These are phyloP conservation scores for Triticum urartu DNA, from an alignment of 176 grass and related monocot species.

Conservation along the genomic window DNA sequence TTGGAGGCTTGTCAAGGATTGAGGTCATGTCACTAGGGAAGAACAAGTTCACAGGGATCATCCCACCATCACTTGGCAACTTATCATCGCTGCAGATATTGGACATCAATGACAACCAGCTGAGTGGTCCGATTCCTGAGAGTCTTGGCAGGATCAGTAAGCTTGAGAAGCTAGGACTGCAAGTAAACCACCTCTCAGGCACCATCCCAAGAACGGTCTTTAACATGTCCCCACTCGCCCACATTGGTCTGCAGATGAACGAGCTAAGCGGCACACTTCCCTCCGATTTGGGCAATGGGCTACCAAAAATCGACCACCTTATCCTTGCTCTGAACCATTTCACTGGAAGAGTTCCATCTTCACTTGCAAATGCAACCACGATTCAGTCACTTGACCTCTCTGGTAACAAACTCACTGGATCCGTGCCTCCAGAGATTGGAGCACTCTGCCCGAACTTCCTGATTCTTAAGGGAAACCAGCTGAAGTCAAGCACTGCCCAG, in stretches of 20 bases:
- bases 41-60: conserved; percentile 4
- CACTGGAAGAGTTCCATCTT: conserved; percentile 18
- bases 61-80: conserved; percentile 9
- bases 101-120: neutral
- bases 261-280: conserved; percentile 30
- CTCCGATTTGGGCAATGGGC: conserved; percentile 13
- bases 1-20: conserved; percentile 2
- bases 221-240: conserved; percentile 31
- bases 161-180: neutral
- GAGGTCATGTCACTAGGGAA: neutral
- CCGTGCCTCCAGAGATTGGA: conserved; percentile 34
- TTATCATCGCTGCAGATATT: neutral
- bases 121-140: neutral
- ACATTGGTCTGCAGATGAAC: conserved; percentile 25
- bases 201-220: conserved; percentile 25
- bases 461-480: neutral
- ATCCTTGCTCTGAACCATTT: conserved; percentile 34
- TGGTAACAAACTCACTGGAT: conserved; percentile 34
- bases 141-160: neutral
- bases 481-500: neutral
- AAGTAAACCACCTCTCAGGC: conserved; percentile 26
- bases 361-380: conserved; percentile 31
- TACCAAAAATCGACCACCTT: conserved; percentile 34
- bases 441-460: conserved; percentile 25
- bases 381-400: conserved; percentile 36